These are phyloP conservation scores for Marasmius oreades DNA, from an alignment of 1,284 basidiomycete species.

Conservation along the genomic window DNA sequence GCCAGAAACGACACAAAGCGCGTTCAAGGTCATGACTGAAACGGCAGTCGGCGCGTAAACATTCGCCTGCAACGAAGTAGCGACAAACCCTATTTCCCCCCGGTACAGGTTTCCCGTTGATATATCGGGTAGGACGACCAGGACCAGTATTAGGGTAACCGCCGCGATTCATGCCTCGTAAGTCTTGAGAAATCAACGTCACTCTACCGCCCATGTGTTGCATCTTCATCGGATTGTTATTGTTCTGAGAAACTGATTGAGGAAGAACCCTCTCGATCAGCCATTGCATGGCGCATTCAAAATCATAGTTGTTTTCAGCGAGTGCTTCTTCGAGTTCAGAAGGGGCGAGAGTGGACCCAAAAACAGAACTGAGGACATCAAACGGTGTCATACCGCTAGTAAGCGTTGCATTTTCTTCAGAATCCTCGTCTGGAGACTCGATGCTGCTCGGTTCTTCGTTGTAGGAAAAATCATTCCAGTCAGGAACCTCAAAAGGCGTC, in stretches of 20 bases:
- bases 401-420: slow-evolving; percentile 55
- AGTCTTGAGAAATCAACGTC: slow-evolving; percentile 56
- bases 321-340: slow-evolving; percentile 93
- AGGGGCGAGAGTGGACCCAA: slow-evolving; percentile 83
- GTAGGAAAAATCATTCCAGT: slow-evolving; percentile 25
- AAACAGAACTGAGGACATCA: slow-evolving; percentile 92
- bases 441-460: slow-evolving; percentile 28
- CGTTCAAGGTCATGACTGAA: slow-evolving; percentile 94
- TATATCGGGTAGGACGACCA: slow-evolving; percentile 47
- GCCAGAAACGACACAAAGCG: slow-evolving; percentile 96
- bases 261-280: slow-evolving; percentile 73
- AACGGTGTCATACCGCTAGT: slow-evolving; percentile 95
- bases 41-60: slow-evolving; percentile 91
- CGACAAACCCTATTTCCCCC: slow-evolving; percentile 83
- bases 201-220: slow-evolving; percentile 64
- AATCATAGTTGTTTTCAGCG: slow-evolving; percentile 85
- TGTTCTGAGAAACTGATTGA: slow-evolving; percentile 32
- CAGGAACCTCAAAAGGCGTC: slow-evolving; percentile 5
- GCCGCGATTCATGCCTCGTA: slow-evolving; percentile 39
- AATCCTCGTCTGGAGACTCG: slow-evolving; percentile 36
- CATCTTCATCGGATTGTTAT: slow-evolving; percentile 43
- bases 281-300: slow-evolving; percentile 92
- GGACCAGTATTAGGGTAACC: slow-evolving; percentile 32
- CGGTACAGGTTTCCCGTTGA: slow-evolving; percentile 54
- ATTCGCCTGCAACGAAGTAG: slow-evolving; percentile 96